Conservation (phyloP, 768 basidiomycete genomes). For the Tephrocybe sp. region DNA sequence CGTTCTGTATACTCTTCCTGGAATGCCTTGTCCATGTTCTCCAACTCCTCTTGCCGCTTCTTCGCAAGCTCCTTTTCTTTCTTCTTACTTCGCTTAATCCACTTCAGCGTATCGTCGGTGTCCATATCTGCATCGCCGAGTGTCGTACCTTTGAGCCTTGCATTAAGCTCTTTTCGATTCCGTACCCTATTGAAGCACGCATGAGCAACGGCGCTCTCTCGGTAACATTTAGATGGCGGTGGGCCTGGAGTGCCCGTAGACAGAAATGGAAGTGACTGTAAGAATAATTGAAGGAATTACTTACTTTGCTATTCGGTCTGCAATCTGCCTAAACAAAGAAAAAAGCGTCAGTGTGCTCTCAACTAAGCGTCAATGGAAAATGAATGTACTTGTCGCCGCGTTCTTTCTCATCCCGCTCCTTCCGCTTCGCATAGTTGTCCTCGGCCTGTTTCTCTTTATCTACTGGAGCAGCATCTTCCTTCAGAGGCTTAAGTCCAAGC, state of each 20-base stretch:
- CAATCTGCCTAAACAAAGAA: conserved; percentile 55
- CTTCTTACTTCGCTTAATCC: conserved; percentile 92
- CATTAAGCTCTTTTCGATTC: conserved; percentile 90
- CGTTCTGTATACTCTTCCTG: conserved; percentile 86
- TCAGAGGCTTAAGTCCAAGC: conserved; percentile 90
- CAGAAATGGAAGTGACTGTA: conserved; percentile 48
- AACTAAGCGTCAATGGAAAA: conserved; percentile 8
- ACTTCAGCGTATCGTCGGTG: conserved; percentile 77
- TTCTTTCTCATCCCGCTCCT: conserved; percentile 67
- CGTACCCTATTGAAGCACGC: conserved; percentile 66
- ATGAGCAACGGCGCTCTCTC: conserved; percentile 38
- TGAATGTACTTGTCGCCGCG: conserved; percentile 70
- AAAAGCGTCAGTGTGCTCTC: conserved; percentile 23
- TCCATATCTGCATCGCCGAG: conserved; percentile 85
- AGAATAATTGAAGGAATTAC: conserved; percentile 33
- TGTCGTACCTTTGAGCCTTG: conserved; percentile 88
- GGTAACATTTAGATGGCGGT: conserved; percentile 18
- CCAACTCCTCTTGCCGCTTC: conserved; percentile 79
- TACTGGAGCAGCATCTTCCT: conserved; percentile 73
- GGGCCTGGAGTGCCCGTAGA: conserved; percentile 38
- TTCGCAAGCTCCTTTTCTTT: conserved; percentile 84
- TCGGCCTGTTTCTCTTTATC: conserved; percentile 84
- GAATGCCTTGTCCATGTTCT: conserved; percentile 76
- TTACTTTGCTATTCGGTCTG: conserved; percentile 86
- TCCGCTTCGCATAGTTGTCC: conserved; percentile 75